Evolutionary conservation across 441 rosid genomes (phyloP).

Genomic region (Daphne laureola): DNA sequence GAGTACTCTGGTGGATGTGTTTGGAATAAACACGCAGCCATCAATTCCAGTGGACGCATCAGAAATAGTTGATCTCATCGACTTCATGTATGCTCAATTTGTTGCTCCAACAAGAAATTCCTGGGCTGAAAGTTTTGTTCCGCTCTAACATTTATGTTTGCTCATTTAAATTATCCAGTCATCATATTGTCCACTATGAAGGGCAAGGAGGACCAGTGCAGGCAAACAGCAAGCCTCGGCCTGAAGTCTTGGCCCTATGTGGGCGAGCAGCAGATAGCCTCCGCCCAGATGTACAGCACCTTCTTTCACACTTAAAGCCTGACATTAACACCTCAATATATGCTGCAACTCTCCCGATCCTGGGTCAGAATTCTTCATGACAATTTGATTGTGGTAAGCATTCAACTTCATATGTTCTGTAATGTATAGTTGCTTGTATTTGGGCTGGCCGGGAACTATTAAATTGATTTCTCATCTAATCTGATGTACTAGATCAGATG

Average conservation of each 20-base stretch:
- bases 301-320: constrained; percentile 79
- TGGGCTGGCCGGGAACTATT: too few species aligned
- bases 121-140: constrained; percentile 1
- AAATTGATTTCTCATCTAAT: too few species aligned
- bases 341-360: constrained; percentile 85
- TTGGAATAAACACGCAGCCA: constrained; percentile 60
- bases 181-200: constrained; percentile 84
- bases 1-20: constrained; percentile 66
- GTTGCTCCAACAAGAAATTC: neutral
- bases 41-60: constrained; percentile 63
- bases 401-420: neutral
- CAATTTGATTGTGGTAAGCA: neutral
- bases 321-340: constrained; percentile 63
- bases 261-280: constrained; percentile 68
- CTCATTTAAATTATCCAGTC: constrained; percentile 37
- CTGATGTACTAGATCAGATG: too few species aligned
- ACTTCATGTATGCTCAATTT: constrained; percentile 65
- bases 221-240: constrained; percentile 76
- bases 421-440: too few species aligned
- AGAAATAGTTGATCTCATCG: constrained; percentile 74
- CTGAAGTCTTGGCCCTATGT: constrained; percentile 57
- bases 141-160: neutral
- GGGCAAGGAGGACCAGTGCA: constrained; percentile 96
- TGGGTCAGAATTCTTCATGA: constrained; percentile 39
- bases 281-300: constrained; percentile 81